Percentiles rank a stretch among this genome's conserved stretches.
These are phyloP conservation scores for Closterium sp. DNA, from an alignment of 139 green algal genomes.

Conservation along the genomic window DNA sequence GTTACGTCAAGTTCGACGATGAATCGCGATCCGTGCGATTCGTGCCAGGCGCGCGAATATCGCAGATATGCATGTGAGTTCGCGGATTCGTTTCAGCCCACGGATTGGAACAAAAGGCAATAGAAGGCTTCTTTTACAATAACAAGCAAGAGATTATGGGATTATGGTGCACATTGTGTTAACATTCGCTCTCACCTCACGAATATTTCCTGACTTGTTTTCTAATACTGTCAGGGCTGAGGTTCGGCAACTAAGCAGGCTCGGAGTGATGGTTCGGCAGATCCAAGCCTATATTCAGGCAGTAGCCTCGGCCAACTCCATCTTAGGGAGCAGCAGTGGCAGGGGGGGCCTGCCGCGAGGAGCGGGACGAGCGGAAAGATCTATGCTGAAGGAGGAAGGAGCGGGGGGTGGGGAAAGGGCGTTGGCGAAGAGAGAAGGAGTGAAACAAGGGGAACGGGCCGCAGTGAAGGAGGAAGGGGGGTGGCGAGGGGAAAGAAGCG, in stretches of 20 bases:
- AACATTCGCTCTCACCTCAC: no score
- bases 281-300: background rate
- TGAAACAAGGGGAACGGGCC: background rate
- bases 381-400: background rate
- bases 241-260: background rate
- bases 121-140: no score
- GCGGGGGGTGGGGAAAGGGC: background rate
- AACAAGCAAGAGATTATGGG: no score
- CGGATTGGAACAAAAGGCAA: background rate
- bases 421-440: background rate
- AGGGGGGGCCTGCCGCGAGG: background rate
- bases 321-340: background rate
- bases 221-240: background rate
- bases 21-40: background rate
- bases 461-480: background rate
- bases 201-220: no score
- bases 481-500: background rate
- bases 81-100: background rate
- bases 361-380: background rate
- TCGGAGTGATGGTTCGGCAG: background rate
- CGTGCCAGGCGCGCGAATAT: background rate
- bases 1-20: background rate
- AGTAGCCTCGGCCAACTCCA: background rate
- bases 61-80: background rate
- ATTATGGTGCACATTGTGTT: no score